A percentile compares a stretch with the other conserved stretches of the same genome.
Conservation (phyloP, 2,329 filamentous ascomycete genomes). For the Penicillium sp. region DNA sequence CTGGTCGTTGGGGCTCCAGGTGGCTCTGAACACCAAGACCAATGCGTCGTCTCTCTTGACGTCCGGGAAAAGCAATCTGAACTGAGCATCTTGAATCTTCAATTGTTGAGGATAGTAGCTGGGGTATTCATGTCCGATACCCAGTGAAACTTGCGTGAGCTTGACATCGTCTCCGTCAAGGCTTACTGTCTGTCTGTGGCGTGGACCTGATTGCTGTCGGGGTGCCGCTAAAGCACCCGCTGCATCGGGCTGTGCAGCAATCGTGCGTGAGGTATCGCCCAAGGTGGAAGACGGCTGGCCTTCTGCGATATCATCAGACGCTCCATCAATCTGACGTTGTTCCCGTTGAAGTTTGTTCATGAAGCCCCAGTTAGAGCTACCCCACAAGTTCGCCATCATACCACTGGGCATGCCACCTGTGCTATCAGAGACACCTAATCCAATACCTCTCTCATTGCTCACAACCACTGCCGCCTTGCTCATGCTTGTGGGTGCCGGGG, state of each 20-base stretch:
- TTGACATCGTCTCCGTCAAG: constrained; percentile 49
- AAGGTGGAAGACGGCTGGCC: constrained; percentile 23
- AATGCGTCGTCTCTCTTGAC: constrained; percentile 76
- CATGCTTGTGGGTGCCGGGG: constrained; percentile 79
- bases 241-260: constrained; percentile 22
- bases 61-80: constrained; percentile 83
- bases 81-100: constrained; percentile 86
- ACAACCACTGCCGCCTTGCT: constrained; percentile 82
- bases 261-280: constrained; percentile 27
- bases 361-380: constrained; percentile 77
- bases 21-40: constrained; percentile 87
- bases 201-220: constrained; percentile 30
- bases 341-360: constrained; percentile 62
- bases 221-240: constrained; percentile 21
- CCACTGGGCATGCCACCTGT: constrained; percentile 76
- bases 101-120: constrained; percentile 76
- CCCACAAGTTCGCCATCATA: constrained; percentile 92
- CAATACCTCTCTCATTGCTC: constrained; percentile 71
- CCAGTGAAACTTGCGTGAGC: constrained; percentile 36
- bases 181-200: constrained; percentile 59
- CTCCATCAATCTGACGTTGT: constrained; percentile 43
- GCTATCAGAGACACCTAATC: constrained; percentile 59
- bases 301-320: constrained; percentile 18
- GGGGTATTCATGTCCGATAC: constrained; percentile 60
- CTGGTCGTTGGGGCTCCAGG: constrained; percentile 76